Evolutionary conservation across 768 basidiomycete species (phyloP), one percentile per base, ranked within the genome.

Genomic region (Lyophyllum semitale): DNA sequence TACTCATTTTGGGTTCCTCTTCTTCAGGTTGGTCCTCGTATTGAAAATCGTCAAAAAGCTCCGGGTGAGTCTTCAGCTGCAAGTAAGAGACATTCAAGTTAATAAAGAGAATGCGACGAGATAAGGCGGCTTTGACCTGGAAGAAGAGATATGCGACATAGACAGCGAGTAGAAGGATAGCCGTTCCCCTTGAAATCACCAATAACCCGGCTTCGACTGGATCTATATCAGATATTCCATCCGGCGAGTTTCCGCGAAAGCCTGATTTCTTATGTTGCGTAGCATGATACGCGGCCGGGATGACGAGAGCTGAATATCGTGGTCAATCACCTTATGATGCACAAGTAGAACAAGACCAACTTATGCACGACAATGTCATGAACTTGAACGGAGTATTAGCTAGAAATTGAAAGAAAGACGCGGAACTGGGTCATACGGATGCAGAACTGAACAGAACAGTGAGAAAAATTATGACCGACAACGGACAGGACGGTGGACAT

Each of bases 351-450:
- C 2, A 18, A 25, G 47, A 77, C 87, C 55, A 64, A 91, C 88
- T 94, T 68, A 93, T 90, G 68, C 88, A 90, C 3, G 92, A 81
- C 54, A 96, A 75, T 3, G 91, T 93, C 90, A 95, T 89, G 45
- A 95, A 74, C 82, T 91, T 64, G 1, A 61, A 37, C 7, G 38
- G 41, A 23, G 49, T 44, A 56, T 54, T 50, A 55, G 57, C 25
- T 41, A 4, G 26, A 41, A 30, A 51, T 6, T 0, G 18, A 29
- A 29, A 54, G 49, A 18, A 37, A 41, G 65, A 40, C 13, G 18
- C 5, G 27, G 37, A n/a, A 25, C 12, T 1, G 8, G 27, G 38
- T 23, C 71, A 52, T 68, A 81, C 79, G 58, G 78, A 82, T 54
- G 78, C 77, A 51, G 79, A 79, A 59, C 79, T 83, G 27, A 23